Percentiles rank a stretch among this genome's conserved stretches.
Evolutionary conservation across 176 grass and related monocot species (phyloP).

Genomic region (Zizania latifolia): DNA sequence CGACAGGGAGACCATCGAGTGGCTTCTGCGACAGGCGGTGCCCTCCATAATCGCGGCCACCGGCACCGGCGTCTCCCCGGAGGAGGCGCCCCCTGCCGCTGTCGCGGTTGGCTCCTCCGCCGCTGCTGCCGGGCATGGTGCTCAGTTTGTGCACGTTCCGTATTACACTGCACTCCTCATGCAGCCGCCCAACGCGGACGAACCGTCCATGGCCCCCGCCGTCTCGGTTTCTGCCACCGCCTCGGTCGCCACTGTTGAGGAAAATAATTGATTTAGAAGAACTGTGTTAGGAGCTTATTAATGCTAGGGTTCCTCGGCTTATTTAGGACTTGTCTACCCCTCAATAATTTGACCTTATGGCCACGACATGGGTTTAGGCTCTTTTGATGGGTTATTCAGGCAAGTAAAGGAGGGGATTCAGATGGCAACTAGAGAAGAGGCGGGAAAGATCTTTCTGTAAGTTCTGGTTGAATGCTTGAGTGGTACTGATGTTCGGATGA

Average conservation of each 20-base stretch:
- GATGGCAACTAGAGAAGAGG: neutral
- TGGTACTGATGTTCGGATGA: conserved; percentile 3
- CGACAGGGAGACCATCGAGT: conserved; percentile 93
- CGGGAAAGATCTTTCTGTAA: neutral
- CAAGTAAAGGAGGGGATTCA: neutral
- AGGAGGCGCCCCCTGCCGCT: conserved; percentile 43
- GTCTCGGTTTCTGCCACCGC: neutral
- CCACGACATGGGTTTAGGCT: neutral
- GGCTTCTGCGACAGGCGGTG: conserved; percentile 80
- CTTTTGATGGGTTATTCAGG: conserved; percentile 7
- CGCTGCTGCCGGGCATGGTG: neutral
- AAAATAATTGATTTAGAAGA: conserved; percentile 15
- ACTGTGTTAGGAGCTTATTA: conserved; percentile 16
- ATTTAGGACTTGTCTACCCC: neutral
- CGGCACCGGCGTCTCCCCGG: conserved; percentile 55
- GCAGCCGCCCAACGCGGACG: conserved; percentile 10
- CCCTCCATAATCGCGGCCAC: conserved; percentile 84
- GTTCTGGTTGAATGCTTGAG: neutral
- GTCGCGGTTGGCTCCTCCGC: conserved; percentile 24
- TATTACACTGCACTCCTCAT: conserved; percentile 53
- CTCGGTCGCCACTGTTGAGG: neutral
- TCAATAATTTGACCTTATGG: neutral
- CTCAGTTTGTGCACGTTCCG: conserved; percentile 15
- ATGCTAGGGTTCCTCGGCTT: conserved; percentile 1
- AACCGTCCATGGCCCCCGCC: neutral